A percentile compares a stretch with the other conserved stretches of the same genome.
These are phyloP conservation scores for Lactarius deliciosus DNA, from an alignment of 768 basidiomycete species.

Conservation along the genomic window DNA sequence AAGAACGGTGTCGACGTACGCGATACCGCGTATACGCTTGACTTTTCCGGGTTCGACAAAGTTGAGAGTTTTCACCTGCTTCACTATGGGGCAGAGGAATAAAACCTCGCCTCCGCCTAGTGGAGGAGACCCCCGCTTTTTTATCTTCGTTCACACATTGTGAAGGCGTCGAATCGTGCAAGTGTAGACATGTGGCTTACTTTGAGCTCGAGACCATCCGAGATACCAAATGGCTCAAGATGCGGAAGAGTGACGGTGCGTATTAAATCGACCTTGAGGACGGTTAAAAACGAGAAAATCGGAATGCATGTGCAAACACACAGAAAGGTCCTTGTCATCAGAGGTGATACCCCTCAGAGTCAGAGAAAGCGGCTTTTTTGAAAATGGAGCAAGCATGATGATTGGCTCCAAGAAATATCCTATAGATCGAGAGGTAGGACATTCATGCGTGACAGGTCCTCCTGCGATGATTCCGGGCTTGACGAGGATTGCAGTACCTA, in stretches of 20 bases:
- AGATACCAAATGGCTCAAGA: conserved; percentile 85
- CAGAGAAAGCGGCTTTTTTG: conserved; percentile 80
- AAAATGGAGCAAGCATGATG: conserved; percentile 87
- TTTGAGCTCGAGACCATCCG: conserved; percentile 86
- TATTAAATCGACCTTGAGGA: conserved; percentile 73
- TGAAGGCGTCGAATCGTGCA: neutral
- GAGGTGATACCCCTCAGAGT: conserved; percentile 90
- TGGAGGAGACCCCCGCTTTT: conserved; percentile 89
- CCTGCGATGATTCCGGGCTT: conserved; percentile 92
- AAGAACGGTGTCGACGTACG: conserved; percentile 54
- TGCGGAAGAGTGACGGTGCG: conserved; percentile 90
- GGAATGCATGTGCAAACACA: conserved; percentile 38
- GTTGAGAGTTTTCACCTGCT: conserved; percentile 88
- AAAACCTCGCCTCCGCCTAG: conserved; percentile 91
- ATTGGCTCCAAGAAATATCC: conserved; percentile 95
- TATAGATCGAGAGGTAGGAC: conserved; percentile 82
- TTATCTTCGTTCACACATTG: conserved; percentile 60
- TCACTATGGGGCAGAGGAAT: conserved; percentile 89
- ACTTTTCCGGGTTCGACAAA: conserved; percentile 91
- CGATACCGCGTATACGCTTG: conserved; percentile 91
- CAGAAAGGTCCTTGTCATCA: conserved; percentile 89
- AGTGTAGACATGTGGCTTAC: conserved; percentile 41
- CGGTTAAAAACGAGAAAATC: conserved; percentile 2
- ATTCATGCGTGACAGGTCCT: conserved; percentile 79
- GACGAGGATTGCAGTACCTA: conserved; percentile 88